A percentile compares a stretch with the other conserved stretches of the same genome.
Conservation (phyloP, 768 basidiomycete genomes). For the Suillus hirtellus region DNA sequence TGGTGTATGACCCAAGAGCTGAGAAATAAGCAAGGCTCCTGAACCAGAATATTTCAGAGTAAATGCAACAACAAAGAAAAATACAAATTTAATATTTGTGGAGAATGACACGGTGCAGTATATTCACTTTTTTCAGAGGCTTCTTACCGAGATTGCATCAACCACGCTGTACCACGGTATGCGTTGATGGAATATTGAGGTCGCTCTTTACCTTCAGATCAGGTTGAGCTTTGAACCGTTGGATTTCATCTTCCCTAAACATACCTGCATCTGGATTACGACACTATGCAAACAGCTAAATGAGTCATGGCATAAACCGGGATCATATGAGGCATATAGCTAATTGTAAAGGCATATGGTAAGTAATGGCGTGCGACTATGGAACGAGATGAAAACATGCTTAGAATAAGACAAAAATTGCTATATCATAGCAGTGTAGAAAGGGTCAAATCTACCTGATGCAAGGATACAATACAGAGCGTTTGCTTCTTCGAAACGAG, state of each 20-base stretch:
- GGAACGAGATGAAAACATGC: conserved; percentile 8
- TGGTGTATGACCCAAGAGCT: background rate
- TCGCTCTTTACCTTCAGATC: background rate
- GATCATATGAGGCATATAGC: conserved; percentile 8
- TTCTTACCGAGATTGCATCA: background rate
- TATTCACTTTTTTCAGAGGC: background rate
- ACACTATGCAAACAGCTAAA: background rate
- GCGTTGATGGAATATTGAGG: background rate
- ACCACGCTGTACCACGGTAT: background rate
- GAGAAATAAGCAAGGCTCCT: background rate
- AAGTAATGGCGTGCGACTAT: conserved; percentile 6
- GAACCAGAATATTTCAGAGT: background rate
- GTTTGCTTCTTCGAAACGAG: conserved; percentile 78
- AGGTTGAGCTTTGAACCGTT: background rate
- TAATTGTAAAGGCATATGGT: conserved; percentile 4
- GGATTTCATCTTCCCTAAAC: background rate
- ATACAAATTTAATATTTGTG: background rate
- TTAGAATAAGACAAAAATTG: conserved; percentile 13
- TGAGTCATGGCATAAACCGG: background rate
- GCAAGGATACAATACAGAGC: conserved; percentile 68
- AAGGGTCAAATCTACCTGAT: conserved; percentile 33
- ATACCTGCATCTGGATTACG: background rate
- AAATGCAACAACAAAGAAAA: background rate
- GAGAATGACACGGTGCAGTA: background rate
- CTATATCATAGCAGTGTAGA: conserved; percentile 4